Evolutionary conservation across 352 stramenopile genomes (phyloP).

Genomic region (Phytophthora lateralis): DNA sequence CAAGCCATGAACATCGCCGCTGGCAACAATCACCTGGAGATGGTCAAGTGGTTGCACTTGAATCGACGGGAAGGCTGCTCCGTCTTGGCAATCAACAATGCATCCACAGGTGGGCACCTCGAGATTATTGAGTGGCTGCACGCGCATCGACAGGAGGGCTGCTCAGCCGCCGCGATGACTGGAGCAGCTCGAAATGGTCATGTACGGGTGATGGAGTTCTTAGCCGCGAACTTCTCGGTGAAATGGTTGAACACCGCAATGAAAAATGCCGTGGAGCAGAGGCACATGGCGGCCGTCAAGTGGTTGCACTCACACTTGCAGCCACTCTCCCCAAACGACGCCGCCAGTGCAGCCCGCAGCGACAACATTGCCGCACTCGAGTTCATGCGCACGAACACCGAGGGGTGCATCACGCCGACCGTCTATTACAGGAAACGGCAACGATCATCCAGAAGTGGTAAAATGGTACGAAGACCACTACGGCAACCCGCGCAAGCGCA

Average conservation of each 20-base stretch:
- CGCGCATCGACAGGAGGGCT: slow-evolving; percentile 1
- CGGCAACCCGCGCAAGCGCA: slow-evolving; percentile 10
- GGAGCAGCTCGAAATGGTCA: slow-evolving; percentile 8
- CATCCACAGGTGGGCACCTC: slow-evolving; percentile 1
- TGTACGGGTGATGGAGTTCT: slow-evolving; percentile 13
- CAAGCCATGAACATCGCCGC: slow-evolving; percentile 17
- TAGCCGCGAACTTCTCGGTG: slow-evolving; percentile 4
- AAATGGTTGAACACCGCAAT: slow-evolving; percentile 2
- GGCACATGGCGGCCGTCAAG: slow-evolving; percentile 1
- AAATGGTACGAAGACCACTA: slow-evolving; percentile 16
- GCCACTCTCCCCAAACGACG: not conserved
- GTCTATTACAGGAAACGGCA: slow-evolving; percentile 2
- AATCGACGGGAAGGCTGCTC: slow-evolving; percentile 6
- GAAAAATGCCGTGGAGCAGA: slow-evolving; percentile 1
- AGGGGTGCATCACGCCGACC: slow-evolving; percentile 1
- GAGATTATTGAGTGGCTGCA: slow-evolving; percentile 13
- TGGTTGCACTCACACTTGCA: slow-evolving; percentile 6
- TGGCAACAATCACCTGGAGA: slow-evolving; percentile 7
- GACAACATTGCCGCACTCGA: slow-evolving; percentile 10
- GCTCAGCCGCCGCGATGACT: slow-evolving; percentile 4
- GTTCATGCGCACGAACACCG: slow-evolving; percentile 3
- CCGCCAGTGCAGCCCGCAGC: slow-evolving; percentile 1
- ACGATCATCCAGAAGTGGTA: not conserved
- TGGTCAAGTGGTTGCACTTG: slow-evolving; percentile 8
- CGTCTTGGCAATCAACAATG: slow-evolving; percentile 5